Conservation (phyloP, 1,284 basidiomycete genomes). For the Pisolithus thermaeus region DNA sequence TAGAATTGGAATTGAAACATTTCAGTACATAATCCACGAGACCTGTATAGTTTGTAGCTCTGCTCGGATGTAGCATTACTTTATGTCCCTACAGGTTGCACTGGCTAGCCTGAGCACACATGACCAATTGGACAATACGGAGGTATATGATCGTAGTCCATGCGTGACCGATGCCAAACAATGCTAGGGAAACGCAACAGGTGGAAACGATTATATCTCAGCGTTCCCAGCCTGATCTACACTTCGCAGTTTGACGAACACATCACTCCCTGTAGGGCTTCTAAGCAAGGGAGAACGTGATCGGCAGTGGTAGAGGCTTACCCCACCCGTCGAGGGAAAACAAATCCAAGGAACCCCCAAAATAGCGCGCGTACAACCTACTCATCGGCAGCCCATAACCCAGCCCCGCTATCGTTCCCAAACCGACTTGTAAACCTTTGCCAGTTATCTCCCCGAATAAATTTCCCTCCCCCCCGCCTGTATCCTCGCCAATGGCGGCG, state of each 20-base stretch:
- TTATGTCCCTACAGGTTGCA: no score
- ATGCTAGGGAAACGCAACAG: not conserved
- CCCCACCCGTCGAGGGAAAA: constrained; percentile 80
- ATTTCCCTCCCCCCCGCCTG: constrained; percentile 46
- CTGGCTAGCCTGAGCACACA: no score
- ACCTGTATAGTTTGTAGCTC: no score
- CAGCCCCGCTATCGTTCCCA: constrained; percentile 64
- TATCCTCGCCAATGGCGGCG: constrained; percentile 49
- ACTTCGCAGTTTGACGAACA: constrained; percentile 68
- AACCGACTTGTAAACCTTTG: constrained; percentile 63
- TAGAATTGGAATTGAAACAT: constrained; percentile 30
- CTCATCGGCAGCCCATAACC: constrained; percentile 88
- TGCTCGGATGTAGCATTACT: no score
- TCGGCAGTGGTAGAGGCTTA: constrained; percentile 26
- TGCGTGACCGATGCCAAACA: no score
- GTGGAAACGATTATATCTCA: constrained; percentile 13
- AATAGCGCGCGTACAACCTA: constrained; percentile 74
- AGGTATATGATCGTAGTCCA: no score
- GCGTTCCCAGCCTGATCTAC: constrained; percentile 60
- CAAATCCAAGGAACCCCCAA: constrained; percentile 74
- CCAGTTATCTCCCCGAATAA: constrained; percentile 73
- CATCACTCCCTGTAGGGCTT: constrained; percentile 55
- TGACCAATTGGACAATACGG: no score
- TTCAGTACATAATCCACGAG: no score
- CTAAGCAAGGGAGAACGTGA: constrained; percentile 3